Evolutionary conservation across 768 basidiomycete genomes (phyloP).

Genomic region (Boletales sp.): DNA sequence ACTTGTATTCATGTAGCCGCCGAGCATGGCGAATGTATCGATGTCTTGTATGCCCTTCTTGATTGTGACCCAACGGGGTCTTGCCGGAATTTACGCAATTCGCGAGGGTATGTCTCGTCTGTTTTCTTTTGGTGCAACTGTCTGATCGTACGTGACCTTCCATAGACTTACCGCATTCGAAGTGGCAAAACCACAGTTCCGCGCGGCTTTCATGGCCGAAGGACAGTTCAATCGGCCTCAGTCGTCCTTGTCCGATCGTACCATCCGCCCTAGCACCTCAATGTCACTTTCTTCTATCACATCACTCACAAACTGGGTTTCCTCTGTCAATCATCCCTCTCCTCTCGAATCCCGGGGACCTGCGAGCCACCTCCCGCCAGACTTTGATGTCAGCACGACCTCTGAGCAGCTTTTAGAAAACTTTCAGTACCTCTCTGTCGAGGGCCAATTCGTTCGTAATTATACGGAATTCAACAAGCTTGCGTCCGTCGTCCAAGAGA

Average conservation of each 20-base stretch:
- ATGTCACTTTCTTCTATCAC: conserved; percentile 47
- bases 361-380: conserved; percentile 35
- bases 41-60: conserved; percentile 59
- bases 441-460: conserved; percentile 36
- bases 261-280: conserved; percentile 43
- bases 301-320: conserved; percentile 38
- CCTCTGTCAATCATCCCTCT: conserved; percentile 14
- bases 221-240: conserved; percentile 44
- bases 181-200: conserved; percentile 64
- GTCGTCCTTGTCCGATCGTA: conserved; percentile 54
- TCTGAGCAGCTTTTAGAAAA: conserved; percentile 50
- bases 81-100: conserved; percentile 60
- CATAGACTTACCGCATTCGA: conserved; percentile 56
- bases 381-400: conserved; percentile 44
- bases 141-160: conserved; percentile 1
- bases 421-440: conserved; percentile 48
- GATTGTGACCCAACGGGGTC: conserved; percentile 57
- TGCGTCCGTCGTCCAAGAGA: conserved; percentile 45
- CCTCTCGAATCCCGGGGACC: conserved; percentile 27
- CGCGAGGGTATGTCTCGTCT: conserved; percentile 55
- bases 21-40: conserved; percentile 64
- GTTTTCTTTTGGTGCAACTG: neutral
- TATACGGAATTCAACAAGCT: conserved; percentile 41
- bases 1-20: conserved; percentile 81
- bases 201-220: conserved; percentile 55